phyloP scores from a whole-genome alignment of 805 yeast genomes.

The Candida orba region DNA sequence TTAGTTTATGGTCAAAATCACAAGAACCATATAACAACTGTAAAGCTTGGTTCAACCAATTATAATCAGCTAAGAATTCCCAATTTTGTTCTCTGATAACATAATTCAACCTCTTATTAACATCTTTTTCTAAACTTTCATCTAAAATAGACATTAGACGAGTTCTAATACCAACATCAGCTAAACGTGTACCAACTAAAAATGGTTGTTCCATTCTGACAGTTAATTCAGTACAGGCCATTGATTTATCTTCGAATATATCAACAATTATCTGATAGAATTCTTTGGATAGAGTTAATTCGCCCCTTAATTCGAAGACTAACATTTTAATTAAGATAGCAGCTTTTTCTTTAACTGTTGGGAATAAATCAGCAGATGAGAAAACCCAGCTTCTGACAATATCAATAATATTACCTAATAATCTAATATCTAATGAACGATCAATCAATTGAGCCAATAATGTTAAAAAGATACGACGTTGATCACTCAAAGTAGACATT shows the following conservation, averaged over 20 bases:
- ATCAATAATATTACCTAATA: constrained; percentile 65
- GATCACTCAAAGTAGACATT: constrained; percentile 85
- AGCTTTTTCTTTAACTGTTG: constrained; percentile 93
- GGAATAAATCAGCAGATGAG: constrained; percentile 74
- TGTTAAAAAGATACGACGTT: constrained; percentile 80
- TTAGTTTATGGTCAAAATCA: constrained; percentile 41
- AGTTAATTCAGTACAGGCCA: constrained; percentile 81
- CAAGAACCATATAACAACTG: constrained; percentile 80
- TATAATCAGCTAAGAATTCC: constrained; percentile 90
- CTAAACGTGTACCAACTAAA: constrained; percentile 82
- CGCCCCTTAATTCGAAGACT: constrained; percentile 85
- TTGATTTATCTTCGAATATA: constrained; percentile 71
- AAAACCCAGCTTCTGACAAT: constrained; percentile 90
- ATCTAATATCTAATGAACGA: constrained; percentile 69
- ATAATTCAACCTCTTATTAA: constrained; percentile 74
- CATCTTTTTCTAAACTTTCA: constrained; percentile 68
- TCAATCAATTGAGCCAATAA: constrained; percentile 86
- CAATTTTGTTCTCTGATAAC: constrained; percentile 94
- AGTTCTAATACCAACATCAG: constrained; percentile 66
- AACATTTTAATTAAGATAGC: constrained; percentile 90
- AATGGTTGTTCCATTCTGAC: constrained; percentile 96
- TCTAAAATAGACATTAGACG: constrained; percentile 75
- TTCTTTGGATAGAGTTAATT: constrained; percentile 64
- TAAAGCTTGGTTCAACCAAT: constrained; percentile 91
- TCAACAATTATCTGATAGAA: constrained; percentile 84